Evolutionary conservation across 2,329 filamentous ascomycete species (phyloP), one percentile per base, ranked within the genome.

Genomic region (Penicillium sclerotigenum): DNA sequence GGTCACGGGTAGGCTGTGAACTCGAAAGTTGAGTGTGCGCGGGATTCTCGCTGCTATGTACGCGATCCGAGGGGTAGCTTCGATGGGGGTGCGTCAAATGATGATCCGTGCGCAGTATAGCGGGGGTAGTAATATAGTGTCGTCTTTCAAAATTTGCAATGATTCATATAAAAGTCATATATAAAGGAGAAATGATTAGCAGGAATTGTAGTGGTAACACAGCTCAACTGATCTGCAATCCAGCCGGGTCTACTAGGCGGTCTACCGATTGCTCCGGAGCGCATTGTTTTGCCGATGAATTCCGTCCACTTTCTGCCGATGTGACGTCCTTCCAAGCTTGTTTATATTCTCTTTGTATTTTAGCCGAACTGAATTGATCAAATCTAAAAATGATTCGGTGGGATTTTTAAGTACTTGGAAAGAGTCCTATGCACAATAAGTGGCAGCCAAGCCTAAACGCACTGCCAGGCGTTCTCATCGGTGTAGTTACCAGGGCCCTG

Each of bases 401-500:
- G 3, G 2, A 16, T 31, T 20, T 11, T 2, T 20, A 31, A 13
- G 4, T 20, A 10, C 3, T 0, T 20, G 5, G 10, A 18, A 16
- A 6, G 4, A 22, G 0, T 10, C 1, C 4, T n/a, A 24, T 33
- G 24, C 2, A 33, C 8, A 46, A 11, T 3, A 31, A 33, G 5
- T 6, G 43, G 13, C 28, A 33, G 22, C 5, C 22, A 31, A 31
- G 18, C 28, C 45, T 60, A 72, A 38, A 72, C 56, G 57, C 70
- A 73, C 43, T 68, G 51, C 71, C 71, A 73, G 9, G 69, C 64
- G 37, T 69, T 65, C 58, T 73, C 69, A 52, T 72, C 67, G 0
- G 70, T 71, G 41, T 68, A 71, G 28, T 68, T 63, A 0, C 69
- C 69, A 5, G 69, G 69, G 0, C 69, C 71, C 56, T 62, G 66